phyloP scores from a whole-genome alignment of 192 early-diverging fungal species.

The Entomortierella chlamydospora region DNA sequence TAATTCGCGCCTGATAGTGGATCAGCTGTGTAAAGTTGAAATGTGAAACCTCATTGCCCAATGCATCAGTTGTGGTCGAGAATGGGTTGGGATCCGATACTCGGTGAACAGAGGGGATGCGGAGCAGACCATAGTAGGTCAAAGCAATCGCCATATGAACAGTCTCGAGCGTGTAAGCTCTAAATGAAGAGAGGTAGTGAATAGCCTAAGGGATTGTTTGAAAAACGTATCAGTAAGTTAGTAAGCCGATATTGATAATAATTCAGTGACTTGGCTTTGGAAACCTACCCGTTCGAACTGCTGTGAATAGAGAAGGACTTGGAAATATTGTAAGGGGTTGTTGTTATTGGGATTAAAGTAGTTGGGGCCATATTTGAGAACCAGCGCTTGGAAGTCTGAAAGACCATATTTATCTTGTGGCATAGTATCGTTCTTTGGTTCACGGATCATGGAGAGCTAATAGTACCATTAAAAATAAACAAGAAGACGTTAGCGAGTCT shows the following conservation, averaged over 20 bases:
- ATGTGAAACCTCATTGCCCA: slow-evolving; percentile 55
- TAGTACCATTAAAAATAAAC: background rate
- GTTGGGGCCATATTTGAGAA: slow-evolving; percentile 74
- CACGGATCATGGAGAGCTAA: slow-evolving; percentile 76
- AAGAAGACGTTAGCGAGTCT: background rate
- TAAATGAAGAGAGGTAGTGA: slow-evolving; percentile 73
- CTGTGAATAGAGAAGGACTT: slow-evolving; percentile 84
- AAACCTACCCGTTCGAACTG: slow-evolving; percentile 82
- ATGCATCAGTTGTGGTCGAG: slow-evolving; percentile 30
- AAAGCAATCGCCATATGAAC: slow-evolving; percentile 91
- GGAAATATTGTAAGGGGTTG: slow-evolving; percentile 83
- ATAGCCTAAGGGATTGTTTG: slow-evolving; percentile 63
- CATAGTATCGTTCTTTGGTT: slow-evolving; percentile 61
- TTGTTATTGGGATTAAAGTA: slow-evolving; percentile 78
- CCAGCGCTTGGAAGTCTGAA: slow-evolving; percentile 70
- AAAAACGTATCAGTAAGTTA: slow-evolving; percentile 1
- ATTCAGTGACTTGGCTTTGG: background rate
- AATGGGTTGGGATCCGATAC: slow-evolving; percentile 51
- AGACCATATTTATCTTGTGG: slow-evolving; percentile 74
- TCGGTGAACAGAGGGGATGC: slow-evolving; percentile 69
- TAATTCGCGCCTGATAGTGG: slow-evolving; percentile 33
- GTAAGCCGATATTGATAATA: background rate
- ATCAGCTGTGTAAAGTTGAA: slow-evolving; percentile 44
- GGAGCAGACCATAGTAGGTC: slow-evolving; percentile 82
- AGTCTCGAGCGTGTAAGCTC: slow-evolving; percentile 79